These are phyloP conservation scores for Mortierella sp. DNA, from an alignment of 371 early-diverging fungal species.

Conservation along the genomic window DNA sequence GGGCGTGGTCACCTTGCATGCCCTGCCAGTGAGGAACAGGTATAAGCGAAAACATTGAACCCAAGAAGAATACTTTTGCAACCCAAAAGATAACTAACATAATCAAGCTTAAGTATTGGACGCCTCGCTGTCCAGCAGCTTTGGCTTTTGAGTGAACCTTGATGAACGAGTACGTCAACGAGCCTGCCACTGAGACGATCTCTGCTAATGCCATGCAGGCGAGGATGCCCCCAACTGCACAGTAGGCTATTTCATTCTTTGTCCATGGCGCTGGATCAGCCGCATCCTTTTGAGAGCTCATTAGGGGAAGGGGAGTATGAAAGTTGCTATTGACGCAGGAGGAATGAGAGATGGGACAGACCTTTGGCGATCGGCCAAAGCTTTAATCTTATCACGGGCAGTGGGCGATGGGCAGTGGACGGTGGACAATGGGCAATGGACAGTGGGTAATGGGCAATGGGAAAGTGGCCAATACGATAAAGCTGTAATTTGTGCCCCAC, in stretches of 20 bases:
- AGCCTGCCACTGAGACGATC: constrained; percentile 23
- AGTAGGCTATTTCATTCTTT: background rate
- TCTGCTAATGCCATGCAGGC: constrained; percentile 28
- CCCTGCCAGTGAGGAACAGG: constrained; percentile 33
- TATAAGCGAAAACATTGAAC: constrained; percentile 23
- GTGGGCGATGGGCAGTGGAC: too few relatives aligned
- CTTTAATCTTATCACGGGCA: too few relatives aligned
- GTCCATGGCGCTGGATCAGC: background rate
- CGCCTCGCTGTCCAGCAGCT: constrained; percentile 20
- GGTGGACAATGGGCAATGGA: too few relatives aligned
- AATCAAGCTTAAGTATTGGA: constrained; percentile 24
- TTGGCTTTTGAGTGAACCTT: constrained; percentile 31
- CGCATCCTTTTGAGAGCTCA: background rate
- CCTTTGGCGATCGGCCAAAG: too few relatives aligned
- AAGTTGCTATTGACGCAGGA: background rate
- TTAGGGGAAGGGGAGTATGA: background rate
- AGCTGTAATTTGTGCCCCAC: too few relatives aligned
- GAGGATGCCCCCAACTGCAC: constrained; percentile 12
- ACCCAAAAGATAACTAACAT: constrained; percentile 17
- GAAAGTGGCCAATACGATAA: too few relatives aligned
- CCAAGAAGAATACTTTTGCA: constrained; percentile 15
- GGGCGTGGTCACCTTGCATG: background rate
- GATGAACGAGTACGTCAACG: constrained; percentile 28
- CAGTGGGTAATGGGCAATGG: too few relatives aligned
- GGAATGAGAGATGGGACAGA: background rate